Base-by-base conservation (phyloP, 345 rosid species). In the Populus davidiana region DNA sequence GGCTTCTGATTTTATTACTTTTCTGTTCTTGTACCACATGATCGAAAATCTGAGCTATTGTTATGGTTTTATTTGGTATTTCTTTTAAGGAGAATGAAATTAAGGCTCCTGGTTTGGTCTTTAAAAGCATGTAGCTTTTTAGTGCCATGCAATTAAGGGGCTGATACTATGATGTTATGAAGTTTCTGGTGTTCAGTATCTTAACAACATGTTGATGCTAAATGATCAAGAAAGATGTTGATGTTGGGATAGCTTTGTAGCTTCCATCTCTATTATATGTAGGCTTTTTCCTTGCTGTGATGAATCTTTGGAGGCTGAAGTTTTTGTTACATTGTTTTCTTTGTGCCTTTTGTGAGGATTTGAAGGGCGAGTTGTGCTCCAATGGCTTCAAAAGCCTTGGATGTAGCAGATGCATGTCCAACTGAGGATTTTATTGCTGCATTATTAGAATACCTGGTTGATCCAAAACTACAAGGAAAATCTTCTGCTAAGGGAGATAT, bases 401-500 rank as follows among this genome's bases (percentile, higher is more conserved):
- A 74, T 73, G 66, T 61, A 2, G 80, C 77, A 33, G 79, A 86
- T 76, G 79, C 76, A 29, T 94, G 94, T 83, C 88, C 90, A 5
- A 84, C 88, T 2, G 96, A 92, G 77, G 98, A 94, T 72, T 89
- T 94, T 56, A 61, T 92, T 80, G 59, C 71, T 79, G 85, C 81
- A 77, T 77, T 94, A 62, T 75, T 92, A 29, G 92, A 87, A 14
- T 78, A 41, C 76, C 82, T 94, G 78, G 93, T 92, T 70, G 97
- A 91, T 74, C 97, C 98, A 77, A 9, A 85, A 74, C 87, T 94
- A 71, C 93, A 94, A 1, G 69, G 67, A 5, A 88, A 81, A 69
- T 74, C 87, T 83, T 82, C 85, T 31, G 21, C 56, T 13, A 74
- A 27, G 29, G 84, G 69, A 41, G 70, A 33, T 54, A 91, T 94